Conservation (phyloP, 2,329 filamentous ascomycete genomes). For the Cytospora mali region DNA sequence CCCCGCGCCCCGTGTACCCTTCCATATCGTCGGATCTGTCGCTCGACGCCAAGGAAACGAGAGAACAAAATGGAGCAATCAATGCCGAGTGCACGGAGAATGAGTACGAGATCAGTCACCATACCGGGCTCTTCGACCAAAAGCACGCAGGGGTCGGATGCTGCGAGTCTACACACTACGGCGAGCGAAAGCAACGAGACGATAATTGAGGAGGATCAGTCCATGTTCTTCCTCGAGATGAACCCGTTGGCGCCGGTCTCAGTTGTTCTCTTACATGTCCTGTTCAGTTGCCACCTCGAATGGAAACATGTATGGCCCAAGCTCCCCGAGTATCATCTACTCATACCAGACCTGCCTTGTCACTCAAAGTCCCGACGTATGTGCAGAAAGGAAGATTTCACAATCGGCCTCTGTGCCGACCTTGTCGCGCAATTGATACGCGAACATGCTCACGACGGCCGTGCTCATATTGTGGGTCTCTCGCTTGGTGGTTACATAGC, state of each 20-base stretch:
- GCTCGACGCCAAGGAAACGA: background rate
- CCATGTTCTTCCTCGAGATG: constrained; percentile 28
- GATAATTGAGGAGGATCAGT: constrained; percentile 5
- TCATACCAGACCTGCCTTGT: constrained; percentile 43
- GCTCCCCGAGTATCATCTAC: constrained; percentile 43
- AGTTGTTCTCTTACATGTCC: constrained; percentile 52
- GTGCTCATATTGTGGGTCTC: constrained; percentile 45
- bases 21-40: background rate
- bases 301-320: constrained; percentile 44
- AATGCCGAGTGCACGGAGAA: background rate
- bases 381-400: constrained; percentile 33
- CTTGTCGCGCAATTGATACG: constrained; percentile 42
- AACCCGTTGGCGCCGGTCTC: constrained; percentile 34
- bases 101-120: constrained; percentile 10
- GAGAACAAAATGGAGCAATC: background rate
- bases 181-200: constrained; percentile 16
- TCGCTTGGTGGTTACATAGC: constrained; percentile 45
- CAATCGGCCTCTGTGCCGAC: constrained; percentile 37
- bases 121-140: background rate
- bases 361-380: constrained; percentile 43
- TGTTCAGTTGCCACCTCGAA: constrained; percentile 49
- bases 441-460: constrained; percentile 38
- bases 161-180: constrained; percentile 14
- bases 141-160: background rate
- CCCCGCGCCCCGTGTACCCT: background rate